These are phyloP conservation scores for Starmerella gropengiesseri DNA, from an alignment of 805 yeast species.

Conservation along the genomic window DNA sequence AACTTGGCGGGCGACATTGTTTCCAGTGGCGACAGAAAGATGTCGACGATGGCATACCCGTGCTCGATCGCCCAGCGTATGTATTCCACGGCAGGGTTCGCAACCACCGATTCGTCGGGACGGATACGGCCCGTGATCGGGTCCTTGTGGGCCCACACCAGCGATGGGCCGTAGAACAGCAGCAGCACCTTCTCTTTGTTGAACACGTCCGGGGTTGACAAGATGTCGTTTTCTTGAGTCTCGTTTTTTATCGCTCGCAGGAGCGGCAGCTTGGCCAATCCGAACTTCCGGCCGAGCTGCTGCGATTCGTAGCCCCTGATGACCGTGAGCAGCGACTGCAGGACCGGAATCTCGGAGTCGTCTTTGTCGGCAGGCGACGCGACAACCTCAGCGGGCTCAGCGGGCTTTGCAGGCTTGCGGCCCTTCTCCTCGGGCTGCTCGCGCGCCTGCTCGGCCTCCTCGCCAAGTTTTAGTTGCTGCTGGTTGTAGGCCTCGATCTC, in stretches of 20 bases:
- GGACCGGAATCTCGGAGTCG: slow-evolving; percentile 4
- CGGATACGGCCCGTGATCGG: slow-evolving; percentile 67
- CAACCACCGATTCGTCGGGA: slow-evolving; percentile 56
- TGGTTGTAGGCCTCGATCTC: slow-evolving; percentile 19
- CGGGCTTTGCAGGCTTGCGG: neutral
- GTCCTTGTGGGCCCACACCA: slow-evolving; percentile 78
- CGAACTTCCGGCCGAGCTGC: slow-evolving; percentile 40
- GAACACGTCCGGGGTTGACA: slow-evolving; percentile 62
- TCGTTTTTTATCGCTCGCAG: slow-evolving; percentile 27
- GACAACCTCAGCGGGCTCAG: neutral
- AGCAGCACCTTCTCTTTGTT: slow-evolving; percentile 50
- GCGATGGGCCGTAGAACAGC: slow-evolving; percentile 82
- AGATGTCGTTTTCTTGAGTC: slow-evolving; percentile 49
- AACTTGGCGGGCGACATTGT: slow-evolving; percentile 28
- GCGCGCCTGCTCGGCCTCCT: slow-evolving; percentile 17
- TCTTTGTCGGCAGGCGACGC: neutral
- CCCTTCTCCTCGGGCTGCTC: slow-evolving; percentile 9
- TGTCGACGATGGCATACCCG: slow-evolving; percentile 71
- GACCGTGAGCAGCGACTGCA: slow-evolving; percentile 48
- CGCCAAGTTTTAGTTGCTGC: slow-evolving; percentile 17
- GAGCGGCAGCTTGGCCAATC: slow-evolving; percentile 61
- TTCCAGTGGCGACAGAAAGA: slow-evolving; percentile 28
- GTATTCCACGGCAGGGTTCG: slow-evolving; percentile 62
- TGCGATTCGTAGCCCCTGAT: slow-evolving; percentile 59
- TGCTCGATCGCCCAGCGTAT: slow-evolving; percentile 54